Conservation (phyloP, 2,329 filamentous ascomycete genomes). For the Fusarium phyllophilum region DNA sequence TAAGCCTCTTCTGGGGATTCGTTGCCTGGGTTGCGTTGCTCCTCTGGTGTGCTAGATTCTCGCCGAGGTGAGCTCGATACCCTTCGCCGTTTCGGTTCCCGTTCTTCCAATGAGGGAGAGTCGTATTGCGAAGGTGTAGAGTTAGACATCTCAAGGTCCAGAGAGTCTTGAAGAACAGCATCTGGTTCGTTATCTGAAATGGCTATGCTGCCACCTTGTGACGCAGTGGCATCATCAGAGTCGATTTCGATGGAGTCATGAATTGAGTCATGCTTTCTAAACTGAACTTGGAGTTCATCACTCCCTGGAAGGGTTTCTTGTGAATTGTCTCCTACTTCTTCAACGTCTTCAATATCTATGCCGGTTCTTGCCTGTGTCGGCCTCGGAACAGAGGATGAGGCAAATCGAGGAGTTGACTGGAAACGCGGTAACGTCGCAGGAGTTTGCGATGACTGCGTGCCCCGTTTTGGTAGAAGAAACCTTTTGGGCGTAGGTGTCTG, state of each 20-base stretch:
- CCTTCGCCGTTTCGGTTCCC: constrained; percentile 44
- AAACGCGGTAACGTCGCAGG: constrained; percentile 48
- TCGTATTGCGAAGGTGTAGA: not conserved
- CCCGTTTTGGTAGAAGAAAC: constrained; percentile 51
- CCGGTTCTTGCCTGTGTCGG: constrained; percentile 42
- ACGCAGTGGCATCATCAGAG: constrained; percentile 35
- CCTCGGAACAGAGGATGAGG: constrained; percentile 46
- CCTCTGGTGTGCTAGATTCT: constrained; percentile 14
- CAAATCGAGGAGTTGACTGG: constrained; percentile 53
- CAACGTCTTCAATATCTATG: constrained; percentile 49
- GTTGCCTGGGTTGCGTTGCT: not conserved
- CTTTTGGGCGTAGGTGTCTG: constrained; percentile 54
- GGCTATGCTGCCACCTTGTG: constrained; percentile 13
- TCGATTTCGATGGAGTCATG: constrained; percentile 46
- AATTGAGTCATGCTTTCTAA: constrained; percentile 20
- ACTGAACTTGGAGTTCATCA: not conserved
- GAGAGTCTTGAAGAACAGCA: not conserved
- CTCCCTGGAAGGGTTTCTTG: constrained; percentile 15
- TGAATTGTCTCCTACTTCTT: constrained; percentile 41
- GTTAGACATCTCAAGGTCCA: constrained; percentile 12
- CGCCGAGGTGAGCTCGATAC: constrained; percentile 43
- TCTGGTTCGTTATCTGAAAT: constrained; percentile 12
- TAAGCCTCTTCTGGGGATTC: not conserved
- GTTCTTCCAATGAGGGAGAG: constrained; percentile 22
- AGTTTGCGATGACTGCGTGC: constrained; percentile 47